Evolutionary conservation across 345 rosid species (phyloP).

Genomic region (Rhizophora apiculata): DNA sequence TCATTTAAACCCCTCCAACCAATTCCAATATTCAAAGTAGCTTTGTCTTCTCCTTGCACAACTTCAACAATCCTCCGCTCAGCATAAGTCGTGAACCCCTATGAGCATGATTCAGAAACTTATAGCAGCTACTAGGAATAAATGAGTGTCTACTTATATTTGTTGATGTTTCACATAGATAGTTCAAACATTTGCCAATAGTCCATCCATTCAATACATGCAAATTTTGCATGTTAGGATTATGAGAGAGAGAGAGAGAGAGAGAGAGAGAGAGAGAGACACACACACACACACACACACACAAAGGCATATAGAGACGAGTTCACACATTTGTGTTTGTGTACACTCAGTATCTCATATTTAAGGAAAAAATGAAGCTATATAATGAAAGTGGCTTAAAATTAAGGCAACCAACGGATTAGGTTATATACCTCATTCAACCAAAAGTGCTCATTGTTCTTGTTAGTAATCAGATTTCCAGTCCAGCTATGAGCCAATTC

Average conservation of each 20-base stretch:
- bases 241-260: too few relatives aligned
- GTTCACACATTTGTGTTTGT: too few relatives aligned
- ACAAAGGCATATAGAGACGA: too few relatives aligned
- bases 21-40: conserved; percentile 70
- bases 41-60: conserved; percentile 77
- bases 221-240: too few relatives aligned
- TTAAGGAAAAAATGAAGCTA: too few relatives aligned
- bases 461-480: conserved; percentile 82
- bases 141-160: neutral
- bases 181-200: too few relatives aligned
- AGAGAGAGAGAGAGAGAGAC: too few relatives aligned
- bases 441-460: conserved; percentile 90
- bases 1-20: conserved; percentile 84
- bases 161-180: too few relatives aligned
- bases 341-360: too few relatives aligned
- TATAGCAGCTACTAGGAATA: neutral
- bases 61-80: conserved; percentile 95
- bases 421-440: conserved; percentile 66
- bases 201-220: too few relatives aligned
- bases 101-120: conserved; percentile 17
- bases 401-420: neutral
- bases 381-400: too few relatives aligned
- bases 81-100: conserved; percentile 95
- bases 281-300: too few relatives aligned
- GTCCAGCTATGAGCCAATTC: conserved; percentile 98